Conservation (phyloP, 805 yeast genomes). For the Monosporozyma unispora region DNA sequence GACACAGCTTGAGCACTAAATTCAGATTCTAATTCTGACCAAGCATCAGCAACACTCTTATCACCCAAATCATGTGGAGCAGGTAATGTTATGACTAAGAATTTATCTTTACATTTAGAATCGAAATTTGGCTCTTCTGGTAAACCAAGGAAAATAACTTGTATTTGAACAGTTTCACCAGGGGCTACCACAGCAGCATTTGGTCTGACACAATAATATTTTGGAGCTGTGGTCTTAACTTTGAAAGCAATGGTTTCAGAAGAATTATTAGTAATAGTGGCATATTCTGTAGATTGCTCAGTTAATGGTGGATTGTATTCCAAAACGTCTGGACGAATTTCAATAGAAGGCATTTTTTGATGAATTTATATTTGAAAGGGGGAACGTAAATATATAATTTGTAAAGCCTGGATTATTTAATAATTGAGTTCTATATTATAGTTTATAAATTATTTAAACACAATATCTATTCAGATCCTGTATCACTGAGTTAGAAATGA, state of each 20-base stretch:
- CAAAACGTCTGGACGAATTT: conserved; percentile 61
- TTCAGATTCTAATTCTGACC: conserved; percentile 64
- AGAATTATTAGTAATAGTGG: conserved; percentile 47
- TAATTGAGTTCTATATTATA: neutral
- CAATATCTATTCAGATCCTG: neutral
- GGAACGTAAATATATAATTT: too few relatives aligned
- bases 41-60: conserved; percentile 53
- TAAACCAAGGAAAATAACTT: conserved; percentile 80
- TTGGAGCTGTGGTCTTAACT: conserved; percentile 97
- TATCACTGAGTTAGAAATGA: neutral
- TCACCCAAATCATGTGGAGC: conserved; percentile 51
- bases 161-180: conserved; percentile 61
- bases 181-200: conserved; percentile 77
- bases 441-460: neutral
- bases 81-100: conserved; percentile 79
- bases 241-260: conserved; percentile 70
- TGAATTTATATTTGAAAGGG: neutral
- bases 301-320: conserved; percentile 75
- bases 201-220: conserved; percentile 91
- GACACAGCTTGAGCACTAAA: conserved; percentile 46
- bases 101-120: conserved; percentile 83
- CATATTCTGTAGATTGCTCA: conserved; percentile 54
- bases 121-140: conserved; percentile 64
- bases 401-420: too few relatives aligned
- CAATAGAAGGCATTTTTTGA: conserved; percentile 36